phyloP scores from a whole-genome alignment of 768 basidiomycete genomes.

The Boletus sp. region DNA sequence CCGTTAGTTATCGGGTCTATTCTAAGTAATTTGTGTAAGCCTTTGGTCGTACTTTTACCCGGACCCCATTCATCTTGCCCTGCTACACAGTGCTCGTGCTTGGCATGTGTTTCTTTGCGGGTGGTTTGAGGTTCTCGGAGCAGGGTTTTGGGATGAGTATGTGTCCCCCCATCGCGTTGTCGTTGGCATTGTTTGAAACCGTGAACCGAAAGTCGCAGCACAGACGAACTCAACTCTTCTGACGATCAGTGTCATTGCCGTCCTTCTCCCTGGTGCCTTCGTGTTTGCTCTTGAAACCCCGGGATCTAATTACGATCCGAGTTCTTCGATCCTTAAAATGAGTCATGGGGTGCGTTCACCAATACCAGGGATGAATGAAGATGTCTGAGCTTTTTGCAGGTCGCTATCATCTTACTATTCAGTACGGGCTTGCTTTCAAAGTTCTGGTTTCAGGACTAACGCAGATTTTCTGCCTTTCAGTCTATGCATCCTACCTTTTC shows the following conservation, averaged over 20 bases:
- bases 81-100: slow-evolving; percentile 66
- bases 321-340: slow-evolving; percentile 57
- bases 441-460: not conserved
- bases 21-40: slow-evolving; percentile 68
- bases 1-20: slow-evolving; percentile 75
- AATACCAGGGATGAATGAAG: not conserved
- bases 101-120: slow-evolving; percentile 84
- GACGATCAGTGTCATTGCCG: slow-evolving; percentile 72
- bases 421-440: slow-evolving; percentile 43
- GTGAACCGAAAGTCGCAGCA: slow-evolving; percentile 53
- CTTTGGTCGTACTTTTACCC: not conserved
- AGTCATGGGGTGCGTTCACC: slow-evolving; percentile 64
- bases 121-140: slow-evolving; percentile 72
- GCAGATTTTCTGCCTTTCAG: slow-evolving; percentile 35
- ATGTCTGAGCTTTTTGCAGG: slow-evolving; percentile 38
- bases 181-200: not conserved
- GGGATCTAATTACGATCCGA: slow-evolving; percentile 11
- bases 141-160: slow-evolving; percentile 74
- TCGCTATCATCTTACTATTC: slow-evolving; percentile 74
- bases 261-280: slow-evolving; percentile 78
- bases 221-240: slow-evolving; percentile 74
- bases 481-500: slow-evolving; percentile 70
- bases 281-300: slow-evolving; percentile 50
- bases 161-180: slow-evolving; percentile 19
- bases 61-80: not conserved